Conservation (phyloP, 2,329 filamentous ascomycete genomes). For the Fusarium sp. region DNA sequence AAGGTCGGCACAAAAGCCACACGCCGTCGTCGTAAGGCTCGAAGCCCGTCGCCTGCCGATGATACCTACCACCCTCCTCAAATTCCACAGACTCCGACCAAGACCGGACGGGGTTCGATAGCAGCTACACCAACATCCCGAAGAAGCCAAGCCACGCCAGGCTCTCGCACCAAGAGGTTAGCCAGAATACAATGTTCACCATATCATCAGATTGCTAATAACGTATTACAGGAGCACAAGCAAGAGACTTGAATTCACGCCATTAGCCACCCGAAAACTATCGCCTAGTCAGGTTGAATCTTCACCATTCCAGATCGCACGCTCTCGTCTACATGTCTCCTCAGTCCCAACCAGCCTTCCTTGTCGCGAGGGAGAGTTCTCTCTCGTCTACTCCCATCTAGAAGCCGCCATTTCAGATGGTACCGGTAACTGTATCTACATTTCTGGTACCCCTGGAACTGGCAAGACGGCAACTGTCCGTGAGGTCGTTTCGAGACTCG, state of each 20-base stretch:
- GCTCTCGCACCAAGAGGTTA: conserved; percentile 54
- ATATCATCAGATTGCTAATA: conserved; percentile 12
- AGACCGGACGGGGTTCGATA: conserved; percentile 48
- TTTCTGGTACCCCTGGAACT: conserved; percentile 97
- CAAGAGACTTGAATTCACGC: conserved; percentile 94
- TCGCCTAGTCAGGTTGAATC: conserved; percentile 81
- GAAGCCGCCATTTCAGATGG: conserved; percentile 95
- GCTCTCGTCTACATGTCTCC: conserved; percentile 91
- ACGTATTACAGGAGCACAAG: conserved; percentile 63
- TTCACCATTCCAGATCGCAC: conserved; percentile 92
- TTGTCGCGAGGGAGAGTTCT: conserved; percentile 93
- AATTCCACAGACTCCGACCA: conserved; percentile 58
- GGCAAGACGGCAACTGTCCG: conserved; percentile 98
- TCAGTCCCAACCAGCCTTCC: conserved; percentile 91
- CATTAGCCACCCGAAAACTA: conserved; percentile 88
- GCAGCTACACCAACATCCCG: conserved; percentile 53
- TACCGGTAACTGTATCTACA: conserved; percentile 96
- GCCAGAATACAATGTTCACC: not conserved
- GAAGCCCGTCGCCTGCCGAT: conserved; percentile 53
- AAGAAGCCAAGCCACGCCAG: conserved; percentile 51
- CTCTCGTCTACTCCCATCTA: conserved; percentile 91
- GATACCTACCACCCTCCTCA: conserved; percentile 54
- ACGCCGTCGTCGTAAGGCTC: conserved; percentile 52
- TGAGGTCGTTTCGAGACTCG: conserved; percentile 91
- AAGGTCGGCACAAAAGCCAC: conserved; percentile 81